A percentile compares a stretch with the other conserved stretches of the same genome.
phyloP scores from a whole-genome alignment of 345 rosid genomes.

The Aegle marmelos region DNA sequence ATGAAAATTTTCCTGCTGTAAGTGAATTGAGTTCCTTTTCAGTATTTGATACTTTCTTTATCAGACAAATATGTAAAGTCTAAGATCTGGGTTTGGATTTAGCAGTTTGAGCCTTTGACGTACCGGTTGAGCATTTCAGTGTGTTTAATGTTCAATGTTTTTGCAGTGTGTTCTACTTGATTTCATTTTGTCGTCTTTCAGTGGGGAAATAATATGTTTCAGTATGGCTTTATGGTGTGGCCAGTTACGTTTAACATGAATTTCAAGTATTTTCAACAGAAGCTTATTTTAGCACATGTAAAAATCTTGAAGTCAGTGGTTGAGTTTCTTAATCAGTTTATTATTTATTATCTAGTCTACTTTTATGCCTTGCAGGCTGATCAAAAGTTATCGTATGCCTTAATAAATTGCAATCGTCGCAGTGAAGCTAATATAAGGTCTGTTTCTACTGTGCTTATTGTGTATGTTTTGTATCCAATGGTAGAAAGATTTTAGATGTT shows the following conservation, averaged over 20 bases:
- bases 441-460: conserved; percentile 24
- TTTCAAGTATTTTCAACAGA: not conserved
- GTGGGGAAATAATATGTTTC: not conserved
- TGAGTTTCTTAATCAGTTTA: not conserved
- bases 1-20: conserved; percentile 93
- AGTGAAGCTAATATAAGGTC: conserved; percentile 83
- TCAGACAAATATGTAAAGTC: not conserved
- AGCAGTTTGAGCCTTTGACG: not conserved
- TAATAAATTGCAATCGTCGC: conserved; percentile 64
- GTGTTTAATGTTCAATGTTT: not conserved
- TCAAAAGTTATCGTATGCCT: conserved; percentile 84
- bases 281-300: not conserved
- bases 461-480: conserved; percentile 15
- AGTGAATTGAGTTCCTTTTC: conserved; percentile 28
- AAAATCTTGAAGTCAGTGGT: not conserved
- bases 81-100: not conserved
- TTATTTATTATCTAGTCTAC: conserved; percentile 10
- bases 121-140: not conserved
- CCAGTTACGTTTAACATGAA: not conserved
- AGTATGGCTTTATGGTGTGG: not conserved
- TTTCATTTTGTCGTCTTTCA: not conserved
- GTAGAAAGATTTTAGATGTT: conserved; percentile 1
- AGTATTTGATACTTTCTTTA: not conserved
- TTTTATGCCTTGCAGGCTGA: conserved; percentile 68
- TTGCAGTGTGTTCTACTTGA: not conserved